phyloP scores from a whole-genome alignment of 169 alveolate genomes.

The Cryptosporidium xiaoi region DNA sequence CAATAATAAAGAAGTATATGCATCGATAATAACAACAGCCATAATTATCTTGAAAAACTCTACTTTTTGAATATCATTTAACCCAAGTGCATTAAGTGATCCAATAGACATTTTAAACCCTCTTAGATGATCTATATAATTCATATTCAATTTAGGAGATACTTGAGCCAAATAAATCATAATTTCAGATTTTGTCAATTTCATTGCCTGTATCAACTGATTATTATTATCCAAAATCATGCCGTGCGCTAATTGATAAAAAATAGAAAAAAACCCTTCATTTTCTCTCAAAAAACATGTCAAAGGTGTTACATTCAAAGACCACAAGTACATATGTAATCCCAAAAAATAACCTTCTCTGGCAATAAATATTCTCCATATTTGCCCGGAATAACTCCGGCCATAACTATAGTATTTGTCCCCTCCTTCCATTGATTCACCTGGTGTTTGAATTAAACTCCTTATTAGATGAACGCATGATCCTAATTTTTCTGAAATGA shows the following conservation, averaged over 20 bases:
- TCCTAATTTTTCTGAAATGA: constrained; percentile 60
- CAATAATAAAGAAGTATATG: constrained; percentile 26
- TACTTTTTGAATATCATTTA: constrained; percentile 41
- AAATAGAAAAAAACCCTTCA: constrained; percentile 35
- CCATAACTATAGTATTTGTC: constrained; percentile 37
- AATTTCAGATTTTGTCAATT: constrained; percentile 7
- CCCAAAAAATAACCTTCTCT: constrained; percentile 52
- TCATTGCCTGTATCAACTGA: constrained; percentile 30
- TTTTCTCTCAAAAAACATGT: constrained; percentile 42
- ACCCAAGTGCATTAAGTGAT: constrained; percentile 51
- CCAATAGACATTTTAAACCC: constrained; percentile 65
- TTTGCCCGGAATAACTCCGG: constrained; percentile 36
- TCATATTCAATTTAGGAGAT: constrained; percentile 45
- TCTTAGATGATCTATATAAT: constrained; percentile 42
- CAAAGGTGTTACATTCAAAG: constrained; percentile 37
- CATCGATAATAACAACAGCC: constrained; percentile 36
- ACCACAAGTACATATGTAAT: constrained; percentile 35
- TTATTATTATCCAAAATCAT: constrained; percentile 46
- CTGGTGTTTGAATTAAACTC: constrained; percentile 65
- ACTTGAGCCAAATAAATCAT: constrained; percentile 44
- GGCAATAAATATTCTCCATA: constrained; percentile 69
- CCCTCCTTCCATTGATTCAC: constrained; percentile 21
- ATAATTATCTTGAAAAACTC: constrained; percentile 53
- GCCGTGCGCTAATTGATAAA: constrained; percentile 71
- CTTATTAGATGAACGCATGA: constrained; percentile 49